These are phyloP conservation scores for Pinus albicaulis DNA, from an alignment of 75 land plant species.

Conservation along the genomic window DNA sequence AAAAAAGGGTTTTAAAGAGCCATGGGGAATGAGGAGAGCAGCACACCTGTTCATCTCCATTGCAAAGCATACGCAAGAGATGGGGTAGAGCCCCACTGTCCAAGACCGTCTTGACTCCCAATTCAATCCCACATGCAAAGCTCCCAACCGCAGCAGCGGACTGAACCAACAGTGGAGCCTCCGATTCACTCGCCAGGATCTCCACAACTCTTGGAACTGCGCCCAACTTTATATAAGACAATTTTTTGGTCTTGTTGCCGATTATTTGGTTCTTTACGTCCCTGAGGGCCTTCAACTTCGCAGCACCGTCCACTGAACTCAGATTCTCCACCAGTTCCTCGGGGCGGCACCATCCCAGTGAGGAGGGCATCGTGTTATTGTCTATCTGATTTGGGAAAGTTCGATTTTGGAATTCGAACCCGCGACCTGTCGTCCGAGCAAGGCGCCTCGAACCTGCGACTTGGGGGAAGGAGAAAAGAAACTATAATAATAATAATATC, in stretches of 20 bases:
- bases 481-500: too few species aligned
- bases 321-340: slow-evolving; percentile 61
- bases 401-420: too few species aligned
- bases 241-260: slow-evolving; percentile 93
- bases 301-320: slow-evolving; percentile 35
- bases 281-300: slow-evolving; percentile 69
- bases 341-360: slow-evolving; percentile 29
- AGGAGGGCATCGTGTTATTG: slow-evolving; percentile 30
- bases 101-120: slow-evolving; percentile 78
- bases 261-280: slow-evolving; percentile 96
- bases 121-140: slow-evolving; percentile 87
- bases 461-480: too few species aligned
- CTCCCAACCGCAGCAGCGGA: slow-evolving; percentile 90
- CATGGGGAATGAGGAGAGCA: neutral
- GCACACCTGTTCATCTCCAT: slow-evolving; percentile 63
- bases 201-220: slow-evolving; percentile 79
- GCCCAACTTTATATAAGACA: slow-evolving; percentile 73
- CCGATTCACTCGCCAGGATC: slow-evolving; percentile 51
- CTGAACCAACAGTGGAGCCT: slow-evolving; percentile 59
- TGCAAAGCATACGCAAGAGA: slow-evolving; percentile 48
- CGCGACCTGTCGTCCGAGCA: too few species aligned
- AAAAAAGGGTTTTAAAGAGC: too few species aligned
- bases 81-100: slow-evolving; percentile 76
- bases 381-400: too few species aligned
- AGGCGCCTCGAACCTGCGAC: too few species aligned